Evolutionary conservation across 1,139 yeast genomes (phyloP).

Genomic region (Suhomyces bribrorum): DNA sequence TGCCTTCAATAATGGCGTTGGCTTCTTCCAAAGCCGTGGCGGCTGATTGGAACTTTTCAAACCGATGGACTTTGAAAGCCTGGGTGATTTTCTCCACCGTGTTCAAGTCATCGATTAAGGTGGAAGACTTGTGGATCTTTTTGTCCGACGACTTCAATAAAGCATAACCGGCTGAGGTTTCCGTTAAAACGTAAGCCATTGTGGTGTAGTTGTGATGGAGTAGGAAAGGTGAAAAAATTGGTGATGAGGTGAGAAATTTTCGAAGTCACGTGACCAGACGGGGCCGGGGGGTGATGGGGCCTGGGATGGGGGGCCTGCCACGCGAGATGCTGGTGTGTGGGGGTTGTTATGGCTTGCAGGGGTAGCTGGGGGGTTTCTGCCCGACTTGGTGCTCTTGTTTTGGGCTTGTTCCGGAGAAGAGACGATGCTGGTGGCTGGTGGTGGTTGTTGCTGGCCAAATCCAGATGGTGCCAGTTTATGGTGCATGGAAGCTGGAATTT

Average conservation of each 20-base stretch:
- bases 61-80: slow-evolving; percentile 89
- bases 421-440: too few relatives aligned
- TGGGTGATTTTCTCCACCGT: slow-evolving; percentile 77
- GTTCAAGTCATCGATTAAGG: slow-evolving; percentile 75
- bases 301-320: too few relatives aligned
- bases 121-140: slow-evolving; percentile 85
- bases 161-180: slow-evolving; percentile 98
- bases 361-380: too few relatives aligned
- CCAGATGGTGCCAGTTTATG: too few relatives aligned
- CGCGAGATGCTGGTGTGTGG: too few relatives aligned
- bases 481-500: too few relatives aligned
- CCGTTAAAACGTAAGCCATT: slow-evolving; percentile 95
- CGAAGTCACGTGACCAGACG: slow-evolving; percentile 1
- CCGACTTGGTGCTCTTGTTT: too few relatives aligned
- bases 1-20: slow-evolving; percentile 88
- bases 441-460: too few relatives aligned
- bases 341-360: too few relatives aligned
- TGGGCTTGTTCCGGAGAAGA: too few relatives aligned
- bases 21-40: slow-evolving; percentile 97
- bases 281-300: neutral
- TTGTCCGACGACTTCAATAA: slow-evolving; percentile 95
- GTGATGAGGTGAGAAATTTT: slow-evolving; percentile 27
- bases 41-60: slow-evolving; percentile 91
- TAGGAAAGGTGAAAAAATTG: slow-evolving; percentile 14
- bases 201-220: slow-evolving; percentile 6